Evolutionary conservation across 495 filamentous ascomycete species (phyloP), one percentile per base, ranked within the genome.

Genomic region (Lasiosphaeriaceae sp.): DNA sequence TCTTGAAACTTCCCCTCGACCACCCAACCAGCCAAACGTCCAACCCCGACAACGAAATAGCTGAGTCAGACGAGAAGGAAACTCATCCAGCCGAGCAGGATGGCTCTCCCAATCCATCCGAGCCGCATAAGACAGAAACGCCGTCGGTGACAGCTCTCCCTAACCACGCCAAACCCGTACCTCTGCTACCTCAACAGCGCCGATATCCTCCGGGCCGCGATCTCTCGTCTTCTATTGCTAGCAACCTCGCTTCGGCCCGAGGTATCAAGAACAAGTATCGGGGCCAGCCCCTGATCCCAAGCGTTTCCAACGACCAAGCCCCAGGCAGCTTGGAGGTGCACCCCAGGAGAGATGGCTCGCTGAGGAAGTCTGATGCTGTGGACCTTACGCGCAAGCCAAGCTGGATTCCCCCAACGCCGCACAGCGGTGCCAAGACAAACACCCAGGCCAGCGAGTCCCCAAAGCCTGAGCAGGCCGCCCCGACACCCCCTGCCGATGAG

Each of bases 191-290:
- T 67, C 67, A 75, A 68, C 66, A 77, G 60, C 66, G 86, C 72
- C 61, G 74, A 50, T 76, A 74, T 77, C 62, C 81, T 77, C 62
- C 81, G 66, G 51, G 79, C 63, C 83, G 86, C 45, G 90, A 90
- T 52, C 71, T 86, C 31, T 81, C 85, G 5, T 92, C 92, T 0
- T 95, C 92, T 3, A 95, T 96, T 54, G 93, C 90, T 35, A 96
- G 85, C 66, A 95, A 96, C 61, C 75, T 97, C 8, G 92, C 92
- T 0, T 91, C 90, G 2, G 92, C 91, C 6, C 79, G 92, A 57
- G 92, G 92, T 19, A 96, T 96, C 58, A 88, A 88, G 2, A 77
- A 86, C 17, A 84, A 85, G 53, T 79, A 82, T 49, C 81, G 81
- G 49, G 77, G 82, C 22, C 83, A 86, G 74, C 83, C 71, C 65